These are phyloP conservation scores for Tulasnella sp. DNA, from an alignment of 768 basidiomycete genomes.

Conservation along the genomic window DNA sequence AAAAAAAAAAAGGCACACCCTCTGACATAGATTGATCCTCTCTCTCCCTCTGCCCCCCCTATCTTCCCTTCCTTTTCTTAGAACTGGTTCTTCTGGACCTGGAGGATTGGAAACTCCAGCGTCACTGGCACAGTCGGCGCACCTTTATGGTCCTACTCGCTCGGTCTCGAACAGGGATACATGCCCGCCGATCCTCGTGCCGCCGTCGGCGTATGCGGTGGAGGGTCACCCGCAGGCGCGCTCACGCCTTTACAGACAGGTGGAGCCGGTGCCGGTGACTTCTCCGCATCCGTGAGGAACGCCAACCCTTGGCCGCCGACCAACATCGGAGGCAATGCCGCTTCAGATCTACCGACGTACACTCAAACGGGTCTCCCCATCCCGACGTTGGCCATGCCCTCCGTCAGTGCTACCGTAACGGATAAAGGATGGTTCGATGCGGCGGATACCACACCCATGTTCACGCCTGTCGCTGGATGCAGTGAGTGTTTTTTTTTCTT, in stretches of 20 bases:
- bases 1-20: too few species aligned
- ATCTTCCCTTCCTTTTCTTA: constrained; percentile 24
- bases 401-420: constrained; percentile 32
- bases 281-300: constrained; percentile 40
- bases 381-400: constrained; percentile 54
- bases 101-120: constrained; percentile 86
- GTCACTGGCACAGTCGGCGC: constrained; percentile 57
- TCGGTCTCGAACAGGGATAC: constrained; percentile 86
- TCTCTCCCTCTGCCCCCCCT: too few species aligned
- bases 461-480: constrained; percentile 59
- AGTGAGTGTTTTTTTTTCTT: constrained; percentile 14
- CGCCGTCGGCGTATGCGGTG: constrained; percentile 55
- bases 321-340: too few species aligned
- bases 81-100: constrained; percentile 99
- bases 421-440: constrained; percentile 59
- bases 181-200: constrained; percentile 80
- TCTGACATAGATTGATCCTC: too few species aligned
- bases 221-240: constrained; percentile 25
- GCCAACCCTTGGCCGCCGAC: constrained; percentile 64
- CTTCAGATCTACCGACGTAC: constrained; percentile 35
- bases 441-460: constrained; percentile 52
- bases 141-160: constrained; percentile 88
- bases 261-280: constrained; percentile 52
- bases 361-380: constrained; percentile 51
- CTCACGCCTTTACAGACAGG: constrained; percentile 51